phyloP scores from a whole-genome alignment of 805 yeast genomes.

The Teunomyces pallodes region DNA sequence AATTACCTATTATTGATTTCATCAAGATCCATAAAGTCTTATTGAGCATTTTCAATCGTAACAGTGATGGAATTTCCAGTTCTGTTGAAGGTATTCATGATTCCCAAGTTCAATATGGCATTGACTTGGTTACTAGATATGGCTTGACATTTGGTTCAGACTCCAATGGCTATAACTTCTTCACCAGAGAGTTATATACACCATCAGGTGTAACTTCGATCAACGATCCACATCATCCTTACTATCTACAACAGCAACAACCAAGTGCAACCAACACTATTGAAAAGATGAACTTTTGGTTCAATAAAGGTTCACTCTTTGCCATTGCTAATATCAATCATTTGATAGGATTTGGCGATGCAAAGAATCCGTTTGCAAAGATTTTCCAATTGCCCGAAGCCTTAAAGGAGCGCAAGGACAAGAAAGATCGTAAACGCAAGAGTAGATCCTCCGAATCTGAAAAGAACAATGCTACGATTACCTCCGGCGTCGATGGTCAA shows the following conservation, averaged over 20 bases:
- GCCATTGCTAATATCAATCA: conserved; percentile 76
- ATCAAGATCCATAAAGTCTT: conserved; percentile 68
- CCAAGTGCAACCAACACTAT: conserved; percentile 25
- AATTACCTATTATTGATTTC: conserved; percentile 58
- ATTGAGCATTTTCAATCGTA: conserved; percentile 43
- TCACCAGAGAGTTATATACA: conserved; percentile 43
- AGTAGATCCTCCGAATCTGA: conserved; percentile 22
- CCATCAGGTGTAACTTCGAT: conserved; percentile 26
- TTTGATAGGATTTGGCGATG: conserved; percentile 74
- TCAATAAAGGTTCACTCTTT: conserved; percentile 70
- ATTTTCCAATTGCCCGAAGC: conserved; percentile 71
- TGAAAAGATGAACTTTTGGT: conserved; percentile 66
- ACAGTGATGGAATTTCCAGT: conserved; percentile 9
- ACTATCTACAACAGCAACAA: conserved; percentile 23
- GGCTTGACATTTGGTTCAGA: conserved; percentile 68
- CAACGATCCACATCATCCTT: conserved; percentile 34
- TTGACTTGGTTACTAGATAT: conserved; percentile 61
- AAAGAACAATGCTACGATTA: conserved; percentile 9
- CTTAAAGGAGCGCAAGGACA: conserved; percentile 66
- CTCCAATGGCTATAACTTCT: conserved; percentile 60
- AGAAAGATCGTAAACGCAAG: conserved; percentile 63
- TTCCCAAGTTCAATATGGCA: conserved; percentile 51
- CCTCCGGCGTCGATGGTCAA: conserved; percentile 28
- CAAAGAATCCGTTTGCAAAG: conserved; percentile 72
- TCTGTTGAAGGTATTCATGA: conserved; percentile 32